Evolutionary conservation across 129 eudicot species (phyloP), one percentile per base, ranked within the genome.

Genomic region (Kitagawia praeruptora): DNA sequence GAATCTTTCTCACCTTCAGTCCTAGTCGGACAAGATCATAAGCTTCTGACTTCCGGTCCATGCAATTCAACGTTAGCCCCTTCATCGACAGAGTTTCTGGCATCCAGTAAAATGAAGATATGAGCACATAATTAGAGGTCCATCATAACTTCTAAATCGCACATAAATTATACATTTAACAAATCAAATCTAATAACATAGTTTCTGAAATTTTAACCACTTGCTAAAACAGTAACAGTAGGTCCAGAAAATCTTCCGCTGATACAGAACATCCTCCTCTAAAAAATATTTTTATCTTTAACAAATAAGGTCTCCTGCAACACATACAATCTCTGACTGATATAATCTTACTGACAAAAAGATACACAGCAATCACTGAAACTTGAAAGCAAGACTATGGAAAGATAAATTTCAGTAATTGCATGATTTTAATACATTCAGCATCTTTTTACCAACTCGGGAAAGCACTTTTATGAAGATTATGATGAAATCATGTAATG

Each of bases 41-140:
- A 72, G 99, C 99, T 80, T 96, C 99, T 82, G 90, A 84, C 81
- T 96, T 96, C 81, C 98, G 97, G 85, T 96, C 99, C 97, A 96
- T 89, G 91, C 99, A 96, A 80, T 96, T 96, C 85, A 96, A 85
- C 42, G 98, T 92, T 71, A 96, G 85, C 66, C 99, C 99, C 81
- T 96, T 96, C 99, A 96, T 96, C 23, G 99, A 90, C 19, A 92
- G 85, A 28, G 99, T 96, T 88, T 96, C 99, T 96, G 83, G 56
- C 38, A 27, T 53, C 81, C 83, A 87, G 38, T 67, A 70, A 53
- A 74, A 42, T 23, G 56, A 49, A 23, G 49, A 74, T 75, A 42
- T 77, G 76, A 63, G 74, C 25, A 34, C 75, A 67, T 42, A 77
- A 74, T 63, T 70, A 47, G 40, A 51, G 31, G 73, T 28, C 37